Base-by-base conservation (phyloP, 148 eudicot species). In the Fagopyrum esculentum region DNA sequence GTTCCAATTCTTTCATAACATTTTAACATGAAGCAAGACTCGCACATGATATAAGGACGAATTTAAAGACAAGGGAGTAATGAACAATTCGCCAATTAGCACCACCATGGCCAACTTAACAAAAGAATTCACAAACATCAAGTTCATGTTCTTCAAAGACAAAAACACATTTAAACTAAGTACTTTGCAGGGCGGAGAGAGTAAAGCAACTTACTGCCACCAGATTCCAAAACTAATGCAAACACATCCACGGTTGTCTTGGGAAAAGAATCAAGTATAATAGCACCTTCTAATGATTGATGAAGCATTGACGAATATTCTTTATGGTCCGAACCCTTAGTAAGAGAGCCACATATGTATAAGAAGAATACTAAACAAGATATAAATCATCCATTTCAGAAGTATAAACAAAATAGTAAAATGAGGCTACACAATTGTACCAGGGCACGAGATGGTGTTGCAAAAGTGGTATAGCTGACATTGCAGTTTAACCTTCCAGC, bases 201-300 rank as follows among this genome's bases (percentile, higher is more conserved):
- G 9, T 40, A 43, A 13, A 66, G 47, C 30, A 71, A 83, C 98
- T 90, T 90, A 94, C 98, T 83, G 74, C 97, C 99, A 73, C 97
- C 96, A 74, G 99, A 92, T 86, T 95, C 99, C 85, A 92, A 82
- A 45, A 95, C 92, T 83, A 95, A 86, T 75, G 97, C 98, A 85
- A 95, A 95, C 68, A 95, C 93, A 83, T 95, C 99, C 19, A 95
- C 97, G 63, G 97, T 92, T 57, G 99, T 92, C 86, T 95, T 95
- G 30, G 99, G 99, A 71, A 95, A 95, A 19, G 92, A 90, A 68
- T 92, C 96, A 81, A 95, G 79, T 69, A 90, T 87, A 76, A 95
- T 95, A 45, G 94, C 89, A 80, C 99, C 97, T 78, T 95, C 99
- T 81, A 95, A 85, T 73, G 99, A 90, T 86, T 95, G 92, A 80